phyloP scores from a whole-genome alignment of 129 eudicot genomes.

The Mikania micrantha region DNA sequence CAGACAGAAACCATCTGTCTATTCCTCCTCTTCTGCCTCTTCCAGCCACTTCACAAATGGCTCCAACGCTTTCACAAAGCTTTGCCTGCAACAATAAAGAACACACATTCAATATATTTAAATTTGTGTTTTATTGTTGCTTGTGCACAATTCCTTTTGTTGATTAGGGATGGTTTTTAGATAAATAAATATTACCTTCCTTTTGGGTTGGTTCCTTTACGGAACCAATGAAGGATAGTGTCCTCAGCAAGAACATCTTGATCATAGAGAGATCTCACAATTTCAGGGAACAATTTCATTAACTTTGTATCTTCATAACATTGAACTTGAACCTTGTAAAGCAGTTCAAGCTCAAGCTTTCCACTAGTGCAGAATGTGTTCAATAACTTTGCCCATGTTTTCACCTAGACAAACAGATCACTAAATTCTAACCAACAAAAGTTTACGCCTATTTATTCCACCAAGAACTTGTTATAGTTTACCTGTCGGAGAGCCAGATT shows the following conservation, averaged over 20 bases:
- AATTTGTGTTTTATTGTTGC: neutral
- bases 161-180: neutral
- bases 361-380: constrained; percentile 76
- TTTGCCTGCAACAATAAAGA: constrained; percentile 51
- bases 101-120: neutral
- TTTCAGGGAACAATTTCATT: constrained; percentile 86
- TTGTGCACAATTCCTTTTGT: too few species aligned
- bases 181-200: constrained; percentile 58
- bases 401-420: constrained; percentile 37
- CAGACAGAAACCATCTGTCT: constrained; percentile 12
- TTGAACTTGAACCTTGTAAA: constrained; percentile 83
- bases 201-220: constrained; percentile 90
- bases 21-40: constrained; percentile 96
- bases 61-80: constrained; percentile 93
- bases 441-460: neutral
- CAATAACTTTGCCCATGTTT: constrained; percentile 65
- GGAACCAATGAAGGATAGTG: constrained; percentile 95
- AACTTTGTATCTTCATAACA: constrained; percentile 88
- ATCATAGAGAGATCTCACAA: constrained; percentile 84
- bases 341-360: constrained; percentile 67
- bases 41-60: constrained; percentile 97
- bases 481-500: constrained; percentile 94
- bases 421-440: neutral
- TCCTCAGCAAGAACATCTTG: constrained; percentile 93
- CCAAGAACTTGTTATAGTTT: neutral